Percentiles rank a stretch among this genome's conserved stretches.
These are phyloP conservation scores for Clavaria fumosa DNA, from an alignment of 768 basidiomycete genomes.

Conservation along the genomic window DNA sequence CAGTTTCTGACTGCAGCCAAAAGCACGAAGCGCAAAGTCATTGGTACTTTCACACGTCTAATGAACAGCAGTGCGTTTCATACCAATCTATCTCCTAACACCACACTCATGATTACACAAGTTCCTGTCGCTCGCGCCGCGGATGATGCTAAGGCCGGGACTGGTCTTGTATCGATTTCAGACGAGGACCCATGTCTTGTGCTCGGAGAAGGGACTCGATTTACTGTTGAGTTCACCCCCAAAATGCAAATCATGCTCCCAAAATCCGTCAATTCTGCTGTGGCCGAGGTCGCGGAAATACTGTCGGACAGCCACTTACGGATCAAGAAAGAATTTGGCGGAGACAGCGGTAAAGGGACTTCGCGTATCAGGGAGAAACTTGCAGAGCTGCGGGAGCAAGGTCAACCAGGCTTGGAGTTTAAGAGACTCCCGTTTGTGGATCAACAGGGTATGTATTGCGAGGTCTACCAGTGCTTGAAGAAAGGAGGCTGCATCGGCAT, in stretches of 20 bases:
- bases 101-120: slow-evolving; percentile 18
- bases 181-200: slow-evolving; percentile 68
- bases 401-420: slow-evolving; percentile 53
- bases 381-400: slow-evolving; percentile 39
- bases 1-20: slow-evolving; percentile 82
- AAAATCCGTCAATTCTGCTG: slow-evolving; percentile 56
- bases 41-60: slow-evolving; percentile 68
- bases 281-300: slow-evolving; percentile 78
- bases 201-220: slow-evolving; percentile 67
- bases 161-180: slow-evolving; percentile 57
- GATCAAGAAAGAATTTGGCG: slow-evolving; percentile 78
- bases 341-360: slow-evolving; percentile 65
- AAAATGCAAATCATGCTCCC: slow-evolving; percentile 81
- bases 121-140: slow-evolving; percentile 90
- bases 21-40: slow-evolving; percentile 63
- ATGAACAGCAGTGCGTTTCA: slow-evolving; percentile 71
- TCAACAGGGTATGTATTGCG: slow-evolving; percentile 87
- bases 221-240: slow-evolving; percentile 55
- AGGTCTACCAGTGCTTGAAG: slow-evolving; percentile 78
- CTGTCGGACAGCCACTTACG: slow-evolving; percentile 75
- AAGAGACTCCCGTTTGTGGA: slow-evolving; percentile 81
- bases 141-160: slow-evolving; percentile 65
- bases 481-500: slow-evolving; percentile 89
- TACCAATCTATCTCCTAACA: slow-evolving; percentile 1
- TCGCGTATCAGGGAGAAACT: slow-evolving; percentile 50